phyloP scores from a whole-genome alignment of 2,329 filamentous ascomycete species.

The Botryosphaeria agaves region DNA sequence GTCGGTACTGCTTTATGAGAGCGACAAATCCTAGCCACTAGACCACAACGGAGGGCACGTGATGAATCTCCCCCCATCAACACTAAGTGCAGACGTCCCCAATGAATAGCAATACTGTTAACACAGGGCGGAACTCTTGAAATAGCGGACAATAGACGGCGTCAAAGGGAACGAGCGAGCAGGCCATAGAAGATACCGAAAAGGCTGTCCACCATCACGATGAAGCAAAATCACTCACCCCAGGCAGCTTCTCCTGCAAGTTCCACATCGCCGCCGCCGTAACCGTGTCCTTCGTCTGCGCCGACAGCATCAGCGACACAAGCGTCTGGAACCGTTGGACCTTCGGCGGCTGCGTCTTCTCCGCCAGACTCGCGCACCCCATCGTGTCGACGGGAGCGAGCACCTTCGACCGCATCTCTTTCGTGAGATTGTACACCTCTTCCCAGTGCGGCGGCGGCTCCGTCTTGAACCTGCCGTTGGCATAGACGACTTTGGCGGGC shows the following conservation, averaged over 20 bases:
- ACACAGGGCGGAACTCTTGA: background rate
- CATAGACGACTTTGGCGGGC: conserved; percentile 16
- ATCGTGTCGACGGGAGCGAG: conserved; percentile 87
- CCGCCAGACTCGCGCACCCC: conserved; percentile 72
- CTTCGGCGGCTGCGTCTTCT: conserved; percentile 27
- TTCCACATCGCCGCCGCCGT: conserved; percentile 69
- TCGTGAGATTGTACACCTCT: conserved; percentile 58
- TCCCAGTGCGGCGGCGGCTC: conserved; percentile 65
- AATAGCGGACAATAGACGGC: too few relatives aligned
- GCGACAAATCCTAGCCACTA: conserved; percentile 8
- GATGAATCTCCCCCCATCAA: too few relatives aligned
- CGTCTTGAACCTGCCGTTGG: conserved; percentile 9
- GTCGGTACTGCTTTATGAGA: conserved; percentile 7
- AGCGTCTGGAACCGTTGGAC: conserved; percentile 73
- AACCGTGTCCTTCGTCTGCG: conserved; percentile 85
- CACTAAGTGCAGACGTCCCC: background rate
- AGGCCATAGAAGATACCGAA: conserved; percentile 1
- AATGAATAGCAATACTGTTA: background rate
- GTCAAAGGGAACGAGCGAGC: conserved; percentile 3
- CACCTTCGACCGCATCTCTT: conserved; percentile 57
- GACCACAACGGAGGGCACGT: too few relatives aligned
- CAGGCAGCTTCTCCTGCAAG: conserved; percentile 54
- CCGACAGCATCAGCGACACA: conserved; percentile 75
- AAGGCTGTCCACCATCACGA: too few relatives aligned
- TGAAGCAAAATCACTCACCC: too few relatives aligned